These are phyloP conservation scores for Caloboletus firmus DNA, from an alignment of 1,284 basidiomycete species.

Conservation along the genomic window DNA sequence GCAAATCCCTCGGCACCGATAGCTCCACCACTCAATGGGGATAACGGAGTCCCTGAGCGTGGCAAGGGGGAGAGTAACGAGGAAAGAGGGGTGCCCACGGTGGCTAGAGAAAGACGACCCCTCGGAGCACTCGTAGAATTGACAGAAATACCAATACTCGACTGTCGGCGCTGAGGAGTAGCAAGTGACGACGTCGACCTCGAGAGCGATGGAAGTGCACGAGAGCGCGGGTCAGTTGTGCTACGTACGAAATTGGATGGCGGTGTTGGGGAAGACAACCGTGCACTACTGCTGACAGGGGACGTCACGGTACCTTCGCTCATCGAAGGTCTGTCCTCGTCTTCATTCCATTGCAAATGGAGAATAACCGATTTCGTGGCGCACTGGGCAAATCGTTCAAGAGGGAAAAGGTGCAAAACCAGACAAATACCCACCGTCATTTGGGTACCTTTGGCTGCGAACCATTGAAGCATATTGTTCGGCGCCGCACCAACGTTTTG, in stretches of 20 bases:
- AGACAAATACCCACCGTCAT: conserved; percentile 67
- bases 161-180: conserved; percentile 44
- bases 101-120: conserved; percentile 32
- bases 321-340: conserved; percentile 36
- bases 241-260: conserved; percentile 24
- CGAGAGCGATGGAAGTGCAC: conserved; percentile 46
- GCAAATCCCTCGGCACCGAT: conserved; percentile 40
- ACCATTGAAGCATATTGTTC: conserved; percentile 89
- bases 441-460: conserved; percentile 85
- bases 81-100: conserved; percentile 48
- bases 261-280: conserved; percentile 30
- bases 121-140: conserved; percentile 15
- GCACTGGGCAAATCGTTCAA: conserved; percentile 49
- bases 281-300: conserved; percentile 20
- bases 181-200: conserved; percentile 50
- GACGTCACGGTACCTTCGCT: conserved; percentile 20
- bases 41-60: conserved; percentile 42
- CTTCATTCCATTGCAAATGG: conserved; percentile 85
- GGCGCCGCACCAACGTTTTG: conserved; percentile 74
- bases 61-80: conserved; percentile 41
- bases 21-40: conserved; percentile 27
- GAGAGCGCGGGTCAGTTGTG: conserved; percentile 34
- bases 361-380: conserved; percentile 87
- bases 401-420: neutral
- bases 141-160: conserved; percentile 41